phyloP scores from a whole-genome alignment of 225 moss, liverwort and hornwort species.

The Anthoceros angustus region DNA sequence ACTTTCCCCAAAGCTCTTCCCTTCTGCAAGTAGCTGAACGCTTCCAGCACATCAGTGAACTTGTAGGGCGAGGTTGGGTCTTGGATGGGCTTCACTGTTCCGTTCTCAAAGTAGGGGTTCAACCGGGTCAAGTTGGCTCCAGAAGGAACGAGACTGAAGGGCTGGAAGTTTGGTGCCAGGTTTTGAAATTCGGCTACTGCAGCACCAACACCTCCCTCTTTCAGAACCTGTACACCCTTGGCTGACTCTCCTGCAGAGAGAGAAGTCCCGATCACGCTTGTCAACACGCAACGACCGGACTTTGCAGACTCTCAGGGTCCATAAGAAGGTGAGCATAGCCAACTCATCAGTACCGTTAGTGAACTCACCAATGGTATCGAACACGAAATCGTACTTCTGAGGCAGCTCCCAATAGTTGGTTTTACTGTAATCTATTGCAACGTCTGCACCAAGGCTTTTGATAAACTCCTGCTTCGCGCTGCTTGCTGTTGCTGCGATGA shows the following conservation, averaged over 20 bases:
- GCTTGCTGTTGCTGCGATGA: conserved; percentile 38
- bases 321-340: background rate
- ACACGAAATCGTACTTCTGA: conserved; percentile 39
- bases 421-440: conserved; percentile 42
- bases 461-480: conserved; percentile 39
- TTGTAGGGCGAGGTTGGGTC: conserved; percentile 53
- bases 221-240: background rate
- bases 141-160: conserved; percentile 43
- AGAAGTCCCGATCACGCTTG: background rate
- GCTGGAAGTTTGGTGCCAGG: conserved; percentile 35
- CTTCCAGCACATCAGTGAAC: conserved; percentile 48
- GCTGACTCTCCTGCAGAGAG: background rate
- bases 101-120: conserved; percentile 43
- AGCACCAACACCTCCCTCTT: conserved; percentile 29
- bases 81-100: conserved; percentile 50
- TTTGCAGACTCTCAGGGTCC: background rate
- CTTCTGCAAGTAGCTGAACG: conserved; percentile 56
- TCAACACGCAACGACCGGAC: background rate
- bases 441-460: conserved; percentile 48
- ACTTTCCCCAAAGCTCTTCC: conserved; percentile 71
- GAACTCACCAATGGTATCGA: conserved; percentile 43
- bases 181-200: conserved; percentile 24
- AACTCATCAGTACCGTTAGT: background rate
- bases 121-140: conserved; percentile 48
- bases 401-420: conserved; percentile 37